Base-by-base conservation (phyloP, 164 flowering plant genomes). In the Vitis rotundifolia region DNA sequence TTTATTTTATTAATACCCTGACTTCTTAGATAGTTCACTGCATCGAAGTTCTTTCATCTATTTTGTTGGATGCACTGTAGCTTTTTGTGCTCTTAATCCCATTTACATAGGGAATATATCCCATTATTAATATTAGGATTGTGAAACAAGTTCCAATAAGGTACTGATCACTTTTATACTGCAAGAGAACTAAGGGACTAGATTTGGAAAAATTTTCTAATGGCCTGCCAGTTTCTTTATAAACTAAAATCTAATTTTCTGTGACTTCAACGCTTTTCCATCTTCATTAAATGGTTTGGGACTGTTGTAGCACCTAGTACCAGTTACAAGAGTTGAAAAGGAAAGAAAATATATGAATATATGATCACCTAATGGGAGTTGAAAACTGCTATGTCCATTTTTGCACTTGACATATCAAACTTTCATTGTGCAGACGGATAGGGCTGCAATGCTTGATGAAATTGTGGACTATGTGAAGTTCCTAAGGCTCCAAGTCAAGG, bases 401-500 rank as follows among this genome's bases (percentile, higher is more conserved):
- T 61, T 19, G 19, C 13, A 52, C 16, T 9, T 66, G 44, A 47
- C 11, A 28, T 58, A 44, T 12, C 13, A 29, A 19, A 16, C 29
- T 19, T 68, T 55, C 37, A 19, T 55, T 65, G 9, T 68, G 68
- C 86, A 87, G 90, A 78, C 87, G 0, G 88, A 87, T 71, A 78
- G 86, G 71, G 90, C 88, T 18, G 87, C 88, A 15, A 87, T 85
- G 90, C 84, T 87, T 69, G 90, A 87, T 67, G 88, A 85, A 73
- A 85, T 85, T 68, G 80, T 87, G 70, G 90, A 87, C 68, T 87
- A 87, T 59, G 88, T 87, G 69, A 87, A 87, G 80, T 87, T 85
- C 71, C 77, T 87, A 3, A 77, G 90, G 74, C 90, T 87, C 56
- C 90, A 87, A 76, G 90, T 85, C 53, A 87, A 87, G 90, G 88